Conservation (phyloP, 257 asterid species). For the Fraxinus excelsior region DNA sequence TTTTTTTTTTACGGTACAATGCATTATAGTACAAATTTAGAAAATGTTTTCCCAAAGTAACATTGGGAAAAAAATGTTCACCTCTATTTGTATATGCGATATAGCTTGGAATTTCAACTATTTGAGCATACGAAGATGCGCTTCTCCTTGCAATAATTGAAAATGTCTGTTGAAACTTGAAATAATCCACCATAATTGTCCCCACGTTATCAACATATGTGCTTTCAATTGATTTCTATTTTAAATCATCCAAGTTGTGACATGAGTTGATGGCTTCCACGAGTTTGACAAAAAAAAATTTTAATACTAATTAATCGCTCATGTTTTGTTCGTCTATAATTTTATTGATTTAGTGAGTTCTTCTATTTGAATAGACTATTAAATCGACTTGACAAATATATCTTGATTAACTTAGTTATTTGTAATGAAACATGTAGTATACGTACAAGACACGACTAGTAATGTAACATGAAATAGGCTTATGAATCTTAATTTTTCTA, state of each 20-base stretch:
- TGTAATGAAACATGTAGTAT: too few species aligned
- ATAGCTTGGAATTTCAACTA: not conserved
- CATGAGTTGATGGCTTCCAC: not conserved
- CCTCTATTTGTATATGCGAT: not conserved
- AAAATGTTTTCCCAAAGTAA: not conserved
- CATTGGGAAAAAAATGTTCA: not conserved
- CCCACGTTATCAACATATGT: not conserved
- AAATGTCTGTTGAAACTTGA: not conserved
- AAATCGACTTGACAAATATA: too few species aligned
- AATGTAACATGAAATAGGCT: too few species aligned
- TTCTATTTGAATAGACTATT: too few species aligned
- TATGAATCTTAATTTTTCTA: too few species aligned
- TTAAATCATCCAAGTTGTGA: not conserved
- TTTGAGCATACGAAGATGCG: not conserved
- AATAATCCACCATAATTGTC: not conserved
- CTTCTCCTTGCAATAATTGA: not conserved
- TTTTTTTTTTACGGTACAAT: not conserved
- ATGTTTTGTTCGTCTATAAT: too few species aligned
- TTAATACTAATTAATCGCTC: too few species aligned
- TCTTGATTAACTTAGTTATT: too few species aligned
- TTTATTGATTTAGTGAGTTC: too few species aligned
- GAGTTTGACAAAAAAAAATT: not conserved
- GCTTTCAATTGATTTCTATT: constrained; percentile 2
- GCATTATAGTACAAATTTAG: not conserved
- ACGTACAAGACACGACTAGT: too few species aligned